Evolutionary conservation across 257 asterid species (phyloP).

Genomic region (Solanum bulbocastanum): DNA sequence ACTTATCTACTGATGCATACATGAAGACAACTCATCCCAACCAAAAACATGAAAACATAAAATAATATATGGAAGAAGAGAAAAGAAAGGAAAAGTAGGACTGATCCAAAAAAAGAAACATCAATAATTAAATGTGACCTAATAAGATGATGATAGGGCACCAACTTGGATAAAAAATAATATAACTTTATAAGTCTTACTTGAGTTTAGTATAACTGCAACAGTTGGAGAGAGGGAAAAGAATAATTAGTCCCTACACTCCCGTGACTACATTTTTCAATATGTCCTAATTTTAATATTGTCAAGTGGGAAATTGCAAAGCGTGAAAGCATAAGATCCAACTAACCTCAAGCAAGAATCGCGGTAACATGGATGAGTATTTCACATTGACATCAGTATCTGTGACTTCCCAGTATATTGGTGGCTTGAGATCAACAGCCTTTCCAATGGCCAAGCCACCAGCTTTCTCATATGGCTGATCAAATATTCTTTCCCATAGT

Average conservation of each 20-base stretch:
- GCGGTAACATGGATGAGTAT: slow-evolving; percentile 66
- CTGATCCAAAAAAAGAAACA: neutral
- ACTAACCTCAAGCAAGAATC: slow-evolving; percentile 84
- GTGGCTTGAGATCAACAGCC: slow-evolving; percentile 25
- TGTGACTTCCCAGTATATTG: slow-evolving; percentile 59
- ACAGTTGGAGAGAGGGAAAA: neutral
- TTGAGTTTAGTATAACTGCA: neutral
- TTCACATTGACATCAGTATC: slow-evolving; percentile 51
- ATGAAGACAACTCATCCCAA: neutral
- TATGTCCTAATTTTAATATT: neutral
- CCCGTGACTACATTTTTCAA: neutral
- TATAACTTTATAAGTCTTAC: neutral
- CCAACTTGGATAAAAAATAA: neutral
- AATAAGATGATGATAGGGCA: neutral
- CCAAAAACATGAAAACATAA: neutral
- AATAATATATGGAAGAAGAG: neutral
- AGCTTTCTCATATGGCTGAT: slow-evolving; percentile 80
- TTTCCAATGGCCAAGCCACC: slow-evolving; percentile 44
- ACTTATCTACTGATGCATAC: neutral
- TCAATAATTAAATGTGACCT: slow-evolving; percentile 3
- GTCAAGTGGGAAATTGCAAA: neutral
- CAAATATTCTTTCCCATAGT: slow-evolving; percentile 70
- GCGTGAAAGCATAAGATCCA: neutral
- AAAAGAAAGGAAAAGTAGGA: neutral
- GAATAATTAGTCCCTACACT: neutral